Percentiles rank a stretch among this genome's conserved stretches.
These are phyloP conservation scores for Ambispora gerdemannii DNA, from an alignment of 192 early-diverging fungal species.

Conservation along the genomic window DNA sequence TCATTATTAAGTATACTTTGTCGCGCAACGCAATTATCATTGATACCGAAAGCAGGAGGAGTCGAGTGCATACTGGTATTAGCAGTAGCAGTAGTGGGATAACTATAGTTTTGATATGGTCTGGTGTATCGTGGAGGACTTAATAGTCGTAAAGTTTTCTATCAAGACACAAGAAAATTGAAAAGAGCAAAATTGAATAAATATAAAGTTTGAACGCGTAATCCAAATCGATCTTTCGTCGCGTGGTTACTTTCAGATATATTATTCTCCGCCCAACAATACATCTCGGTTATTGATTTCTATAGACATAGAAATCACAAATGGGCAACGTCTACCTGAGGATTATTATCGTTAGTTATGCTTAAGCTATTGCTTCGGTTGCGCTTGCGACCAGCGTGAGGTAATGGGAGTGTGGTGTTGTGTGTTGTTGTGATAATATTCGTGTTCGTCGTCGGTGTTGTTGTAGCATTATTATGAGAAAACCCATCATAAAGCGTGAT, in stretches of 20 bases:
- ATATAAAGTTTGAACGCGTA: too few relatives aligned
- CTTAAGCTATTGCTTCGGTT: background rate
- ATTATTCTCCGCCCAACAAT: background rate
- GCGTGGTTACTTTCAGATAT: too few relatives aligned
- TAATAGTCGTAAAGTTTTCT: conserved; percentile 14
- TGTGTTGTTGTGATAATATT: background rate
- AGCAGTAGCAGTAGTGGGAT: background rate
- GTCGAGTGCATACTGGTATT: too few relatives aligned
- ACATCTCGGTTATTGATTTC: background rate
- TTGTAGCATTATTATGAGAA: too few relatives aligned
- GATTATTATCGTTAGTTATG: background rate
- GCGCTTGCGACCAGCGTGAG: background rate
- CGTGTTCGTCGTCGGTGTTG: too few relatives aligned
- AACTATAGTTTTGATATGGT: background rate
- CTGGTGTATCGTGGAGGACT: conserved; percentile 1
- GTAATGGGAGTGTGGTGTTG: background rate
- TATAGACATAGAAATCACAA: background rate
- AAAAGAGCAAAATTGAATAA: background rate
- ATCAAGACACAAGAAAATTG: background rate
- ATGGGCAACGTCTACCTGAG: background rate
- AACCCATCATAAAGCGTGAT: too few relatives aligned
- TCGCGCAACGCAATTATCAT: background rate
- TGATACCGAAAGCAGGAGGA: background rate
- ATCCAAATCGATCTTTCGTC: too few relatives aligned
- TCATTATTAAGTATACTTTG: background rate